Evolutionary conservation across 306 rosid genomes (phyloP).

Genomic region (Cicer cuneatum): DNA sequence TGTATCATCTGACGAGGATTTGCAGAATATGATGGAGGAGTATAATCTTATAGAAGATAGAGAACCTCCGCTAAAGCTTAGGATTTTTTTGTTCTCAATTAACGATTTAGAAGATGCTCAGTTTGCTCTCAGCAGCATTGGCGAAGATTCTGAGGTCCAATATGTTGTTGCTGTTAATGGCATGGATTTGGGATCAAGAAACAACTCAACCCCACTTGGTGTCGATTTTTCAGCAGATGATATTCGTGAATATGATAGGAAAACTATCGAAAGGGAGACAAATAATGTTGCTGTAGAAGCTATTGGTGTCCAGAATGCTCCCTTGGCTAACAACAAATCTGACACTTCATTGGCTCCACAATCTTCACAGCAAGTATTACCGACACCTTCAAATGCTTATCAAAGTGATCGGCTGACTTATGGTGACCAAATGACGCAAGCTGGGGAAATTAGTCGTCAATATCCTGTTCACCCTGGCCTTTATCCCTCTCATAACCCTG

Average conservation of each 20-base stretch:
- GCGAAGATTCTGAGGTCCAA: slow-evolving; percentile 65
- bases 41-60: slow-evolving; percentile 53
- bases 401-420: slow-evolving; percentile 46
- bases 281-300: slow-evolving; percentile 51
- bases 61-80: slow-evolving; percentile 59
- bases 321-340: slow-evolving; percentile 46
- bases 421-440: slow-evolving; percentile 53
- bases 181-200: slow-evolving; percentile 69
- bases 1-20: slow-evolving; percentile 83
- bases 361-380: slow-evolving; percentile 54
- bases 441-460: slow-evolving; percentile 54
- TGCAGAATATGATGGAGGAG: slow-evolving; percentile 91
- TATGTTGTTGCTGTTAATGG: slow-evolving; percentile 84
- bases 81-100: slow-evolving; percentile 73
- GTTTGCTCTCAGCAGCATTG: slow-evolving; percentile 54
- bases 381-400: slow-evolving; percentile 54
- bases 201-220: slow-evolving; percentile 60
- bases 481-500: slow-evolving; percentile 49
- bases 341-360: slow-evolving; percentile 47
- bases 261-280: slow-evolving; percentile 53
- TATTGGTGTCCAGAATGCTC: slow-evolving; percentile 42
- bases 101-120: slow-evolving; percentile 76
- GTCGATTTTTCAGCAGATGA: slow-evolving; percentile 57
- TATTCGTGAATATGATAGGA: slow-evolving; percentile 55
- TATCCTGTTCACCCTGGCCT: slow-evolving; percentile 51